Evolutionary conservation across 169 alveolate species (phyloP), one percentile per base, ranked within the genome.

Genomic region (Plasmodium billcollinsi): DNA sequence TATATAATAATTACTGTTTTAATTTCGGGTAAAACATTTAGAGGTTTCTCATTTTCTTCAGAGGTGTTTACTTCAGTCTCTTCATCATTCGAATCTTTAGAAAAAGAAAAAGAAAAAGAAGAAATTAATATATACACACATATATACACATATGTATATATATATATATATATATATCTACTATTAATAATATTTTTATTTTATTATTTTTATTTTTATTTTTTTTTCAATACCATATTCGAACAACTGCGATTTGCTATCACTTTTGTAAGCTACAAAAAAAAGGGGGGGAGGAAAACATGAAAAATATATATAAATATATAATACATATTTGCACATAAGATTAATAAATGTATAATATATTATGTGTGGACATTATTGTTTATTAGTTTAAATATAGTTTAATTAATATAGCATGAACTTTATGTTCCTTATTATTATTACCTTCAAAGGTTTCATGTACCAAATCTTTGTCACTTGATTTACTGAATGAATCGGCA

Each of bases 181-280:
- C 5, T 52, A 14, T 14, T 52, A 61, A 20, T 11, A 15, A 61
- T 29, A 70, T 12, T 29, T 29, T 29, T 29, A 6, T 29, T 29
- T 65, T 65, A 18, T n/a, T n/a, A 33, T 33, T 33, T 33, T 52
- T 49, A 52, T 43, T 43, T 72, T 72, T 52, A 52, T 49, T 24
- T 47, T 24, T 39, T 49, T 8, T 14, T 12, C 18, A 18, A 39
- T 52, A 72, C 66, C 70, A 45, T 18, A 72, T 54, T 72, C 49
- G 24, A 15, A 39, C 85, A 50, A 26, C 47, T 20, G 9, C 9
- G 47, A 2, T 33, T 72, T 72, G 11, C 14, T 15, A 61, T 50
- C 14, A 72, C 11, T 52, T 21, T 72, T 50, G 49, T 7, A 15
- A 56, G 18, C 85, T 72, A 11, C 65, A 20, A 72, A 72, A 52